Evolutionary conservation across 768 basidiomycete genomes (phyloP), one percentile per base, ranked within the genome.

Genomic region (Pleurotus tuoliensis): DNA sequence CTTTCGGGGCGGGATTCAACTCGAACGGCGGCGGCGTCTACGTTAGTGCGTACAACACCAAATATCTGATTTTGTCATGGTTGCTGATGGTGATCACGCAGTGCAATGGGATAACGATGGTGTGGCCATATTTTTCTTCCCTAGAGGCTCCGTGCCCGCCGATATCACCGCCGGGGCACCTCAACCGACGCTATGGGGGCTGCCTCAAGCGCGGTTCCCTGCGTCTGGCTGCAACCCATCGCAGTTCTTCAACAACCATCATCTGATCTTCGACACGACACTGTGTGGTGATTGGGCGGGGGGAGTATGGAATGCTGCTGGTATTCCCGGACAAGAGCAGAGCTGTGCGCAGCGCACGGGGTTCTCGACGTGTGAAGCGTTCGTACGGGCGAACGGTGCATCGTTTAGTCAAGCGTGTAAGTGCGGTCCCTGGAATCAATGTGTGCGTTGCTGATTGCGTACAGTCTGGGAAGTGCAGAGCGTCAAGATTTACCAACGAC

Each of bases 231-330:
- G 94, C 69, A 75, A 87, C 65, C 90, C 92, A 16, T 87, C 82
- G 74, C 69, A 82, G 62, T 94, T 82, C 77, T 96, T 96, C 75
- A 78, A 79, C 59, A 73, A 85, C 55, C 89, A 96, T 66, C 80
- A 79, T 43, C 82, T 78, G 37, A 91, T 94, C 64, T 91, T 95
- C 62, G 88, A 94, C 67, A 94, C 89, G 37, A 93, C 92, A 16
- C 74, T 94, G 51, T 92, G 91, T 63, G 94, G 94, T 58, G 90
- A 95, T 62, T 98, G 94, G 94, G 93, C 94, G 9, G 83, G 86
- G 47, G 74, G 73, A 46, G 87, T 83, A n/a, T 98, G 94, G 94
- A 73, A 71, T 48, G 59, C 63, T 20, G 71, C 86, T 49, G 91
- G 91, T 27, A 79, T 87, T 53, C 90, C 90, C 15, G 94, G 94